Base-by-base conservation (phyloP, 139 green algal species). In the Yamagishiella unicocca region DNA sequence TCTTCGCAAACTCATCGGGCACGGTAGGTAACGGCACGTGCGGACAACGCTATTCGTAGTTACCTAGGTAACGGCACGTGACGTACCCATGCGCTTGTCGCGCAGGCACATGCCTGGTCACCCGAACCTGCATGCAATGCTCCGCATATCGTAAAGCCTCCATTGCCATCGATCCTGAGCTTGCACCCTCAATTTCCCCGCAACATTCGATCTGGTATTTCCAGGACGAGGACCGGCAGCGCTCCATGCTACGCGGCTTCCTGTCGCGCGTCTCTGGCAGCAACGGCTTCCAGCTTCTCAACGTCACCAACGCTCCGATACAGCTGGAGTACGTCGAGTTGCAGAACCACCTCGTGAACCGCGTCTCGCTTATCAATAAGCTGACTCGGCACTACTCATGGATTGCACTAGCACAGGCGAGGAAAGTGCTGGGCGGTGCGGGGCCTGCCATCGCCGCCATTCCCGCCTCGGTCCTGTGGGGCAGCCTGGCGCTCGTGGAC, bases 251-350 rank as follows among this genome's bases (percentile, higher is more conserved):
- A 2, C 78, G 78, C 9, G 90, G 90, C 53, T 87, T 93, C 58
- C 40, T 95, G 29, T 86, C 80, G 33, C 87, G 94, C 7, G 54
- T 96, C 12, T 94, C 96, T 2, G 94, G 93, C 46, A 91, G 90
- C 25, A 92, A 82, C 1, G 96, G 96, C 31, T 96, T 97, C 83
- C 93, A 97, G 90, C 95, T 98, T 1, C 94, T 98, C 88, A 98
- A 98, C 68, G 96, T 98, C 7, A 95, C 91, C 91, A 97, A 98
- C 84, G 96, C 96, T 68, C 92, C 93, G 42, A 95, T 98, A 38
- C 42, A 87, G 67, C 93, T 98, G 64, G 74, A 77, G 14, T 61
- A 40, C 55, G 53, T 92, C 12, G 45, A 62, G 0, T 66, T 91
- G 43, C 33, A 85, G 29, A 93, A 91, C 82, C 61, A 80, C 76